Conservation (phyloP, 164 flowering plant genomes). For the Liriodendron chinense region DNA sequence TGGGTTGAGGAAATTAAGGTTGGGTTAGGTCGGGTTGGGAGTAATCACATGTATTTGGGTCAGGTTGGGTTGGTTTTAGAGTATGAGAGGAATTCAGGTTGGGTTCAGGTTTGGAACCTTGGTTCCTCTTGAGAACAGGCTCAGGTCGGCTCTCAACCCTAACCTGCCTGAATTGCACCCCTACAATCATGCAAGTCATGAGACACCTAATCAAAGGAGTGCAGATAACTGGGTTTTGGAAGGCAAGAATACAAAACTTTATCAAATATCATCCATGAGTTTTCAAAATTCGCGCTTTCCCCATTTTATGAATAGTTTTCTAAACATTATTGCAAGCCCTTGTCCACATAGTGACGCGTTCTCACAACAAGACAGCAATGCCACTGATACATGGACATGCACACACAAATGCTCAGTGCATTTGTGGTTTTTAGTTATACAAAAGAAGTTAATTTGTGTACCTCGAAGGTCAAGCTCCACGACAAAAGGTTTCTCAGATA, state of each 20-base stretch:
- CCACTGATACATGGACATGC: neutral
- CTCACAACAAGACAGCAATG: neutral
- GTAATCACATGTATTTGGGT: too few species aligned
- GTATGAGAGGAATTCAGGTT: too few species aligned
- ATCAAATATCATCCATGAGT: neutral
- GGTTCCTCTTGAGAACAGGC: too few species aligned
- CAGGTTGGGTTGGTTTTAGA: too few species aligned
- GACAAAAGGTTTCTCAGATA: slow-evolving; percentile 67
- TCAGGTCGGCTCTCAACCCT: too few species aligned
- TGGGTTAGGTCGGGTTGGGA: too few species aligned
- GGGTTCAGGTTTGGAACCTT: too few species aligned
- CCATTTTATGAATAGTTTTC: neutral
- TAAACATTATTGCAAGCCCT: neutral
- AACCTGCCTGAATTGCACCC: neutral
- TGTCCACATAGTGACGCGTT: neutral
- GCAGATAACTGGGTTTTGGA: neutral
- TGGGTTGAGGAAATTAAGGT: too few species aligned
- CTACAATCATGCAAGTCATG: neutral
- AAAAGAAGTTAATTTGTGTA: slow-evolving; percentile 19
- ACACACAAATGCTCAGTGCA: neutral
- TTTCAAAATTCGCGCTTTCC: too few species aligned
- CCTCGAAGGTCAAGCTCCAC: slow-evolving; percentile 97
- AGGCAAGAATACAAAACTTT: neutral
- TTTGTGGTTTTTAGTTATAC: neutral
- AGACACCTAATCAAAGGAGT: neutral